These are phyloP conservation scores for Hypoxylon fragiforme DNA, from an alignment of 495 filamentous ascomycete species.

Conservation along the genomic window DNA sequence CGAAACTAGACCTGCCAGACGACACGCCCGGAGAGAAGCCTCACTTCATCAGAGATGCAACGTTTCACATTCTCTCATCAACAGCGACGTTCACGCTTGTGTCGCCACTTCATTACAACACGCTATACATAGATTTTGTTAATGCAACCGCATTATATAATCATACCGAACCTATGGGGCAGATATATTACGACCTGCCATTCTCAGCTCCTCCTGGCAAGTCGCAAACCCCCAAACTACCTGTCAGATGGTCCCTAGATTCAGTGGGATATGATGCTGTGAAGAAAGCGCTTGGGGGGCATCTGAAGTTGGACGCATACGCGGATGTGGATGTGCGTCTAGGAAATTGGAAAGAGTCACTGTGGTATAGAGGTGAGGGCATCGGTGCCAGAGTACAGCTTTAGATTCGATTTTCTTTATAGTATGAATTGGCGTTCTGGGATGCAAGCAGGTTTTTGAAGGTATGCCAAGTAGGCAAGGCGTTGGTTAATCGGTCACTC, in stretches of 20 bases:
- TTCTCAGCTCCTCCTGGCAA: conserved; percentile 78
- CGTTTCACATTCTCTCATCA: conserved; percentile 82
- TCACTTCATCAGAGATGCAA: conserved; percentile 82
- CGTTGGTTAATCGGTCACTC: conserved; percentile 15
- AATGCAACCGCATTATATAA: conserved; percentile 87
- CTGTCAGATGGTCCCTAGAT: conserved; percentile 75
- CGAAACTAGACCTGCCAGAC: conserved; percentile 61
- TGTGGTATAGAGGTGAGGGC: conserved; percentile 71
- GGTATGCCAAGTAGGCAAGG: neutral
- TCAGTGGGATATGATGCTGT: conserved; percentile 83
- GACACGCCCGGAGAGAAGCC: conserved; percentile 49
- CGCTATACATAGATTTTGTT: conserved; percentile 72
- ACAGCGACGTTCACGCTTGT: conserved; percentile 82
- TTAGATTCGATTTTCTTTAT: conserved; percentile 39
- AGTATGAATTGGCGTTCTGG: conserved; percentile 13
- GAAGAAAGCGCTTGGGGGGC: conserved; percentile 79
- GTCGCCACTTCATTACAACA: conserved; percentile 73
- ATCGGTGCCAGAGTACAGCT: conserved; percentile 75
- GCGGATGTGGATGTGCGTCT: conserved; percentile 72
- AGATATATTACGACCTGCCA: conserved; percentile 70
- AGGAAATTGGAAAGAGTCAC: conserved; percentile 67
- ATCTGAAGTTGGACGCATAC: conserved; percentile 74
- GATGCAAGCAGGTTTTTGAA: neutral
- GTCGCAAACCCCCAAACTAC: conserved; percentile 70
- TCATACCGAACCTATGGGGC: conserved; percentile 72